Conservation (phyloP, 306 rosid genomes). For the Prosopis cineraria region DNA sequence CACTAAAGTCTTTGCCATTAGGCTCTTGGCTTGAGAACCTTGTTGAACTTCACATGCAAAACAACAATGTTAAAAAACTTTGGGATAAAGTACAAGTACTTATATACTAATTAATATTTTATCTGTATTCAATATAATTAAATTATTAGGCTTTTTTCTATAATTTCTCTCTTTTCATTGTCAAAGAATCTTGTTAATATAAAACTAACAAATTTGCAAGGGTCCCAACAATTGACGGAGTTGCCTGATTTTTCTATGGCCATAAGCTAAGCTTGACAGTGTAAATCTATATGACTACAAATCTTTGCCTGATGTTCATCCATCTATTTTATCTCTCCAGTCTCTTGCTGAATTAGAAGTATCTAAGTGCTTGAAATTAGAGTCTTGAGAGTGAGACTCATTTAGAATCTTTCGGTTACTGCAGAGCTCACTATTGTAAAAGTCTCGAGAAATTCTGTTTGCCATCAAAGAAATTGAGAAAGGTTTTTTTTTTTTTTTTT, state of each 20-base stretch:
- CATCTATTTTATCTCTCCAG: not conserved
- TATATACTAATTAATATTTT: not conserved
- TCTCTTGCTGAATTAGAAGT: not conserved
- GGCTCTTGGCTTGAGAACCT: conserved; percentile 23
- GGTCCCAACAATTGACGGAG: too few relatives aligned
- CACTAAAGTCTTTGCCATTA: conserved; percentile 31
- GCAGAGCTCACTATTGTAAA: not conserved
- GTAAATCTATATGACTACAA: rapidly evolving
- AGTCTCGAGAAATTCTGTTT: not conserved
- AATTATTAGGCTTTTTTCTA: not conserved
- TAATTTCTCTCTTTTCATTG: not conserved
- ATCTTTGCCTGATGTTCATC: too few relatives aligned
- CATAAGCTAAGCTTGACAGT: not conserved
- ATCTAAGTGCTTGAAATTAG: not conserved
- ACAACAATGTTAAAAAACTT: conserved; percentile 26
- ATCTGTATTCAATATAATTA: not conserved
- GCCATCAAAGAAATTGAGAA: not conserved
- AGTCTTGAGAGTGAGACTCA: not conserved
- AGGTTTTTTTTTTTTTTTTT: too few relatives aligned
- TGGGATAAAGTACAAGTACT: conserved; percentile 34
- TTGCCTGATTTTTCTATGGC: too few relatives aligned
- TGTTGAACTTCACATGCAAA: conserved; percentile 19
- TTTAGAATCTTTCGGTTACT: not conserved
- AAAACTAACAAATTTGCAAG: not conserved
- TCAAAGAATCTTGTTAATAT: conserved; percentile 19